Evolutionary conservation across 805 yeast species (phyloP), one percentile per base, ranked within the genome.

Genomic region (Metschnikowia dekortorum): DNA sequence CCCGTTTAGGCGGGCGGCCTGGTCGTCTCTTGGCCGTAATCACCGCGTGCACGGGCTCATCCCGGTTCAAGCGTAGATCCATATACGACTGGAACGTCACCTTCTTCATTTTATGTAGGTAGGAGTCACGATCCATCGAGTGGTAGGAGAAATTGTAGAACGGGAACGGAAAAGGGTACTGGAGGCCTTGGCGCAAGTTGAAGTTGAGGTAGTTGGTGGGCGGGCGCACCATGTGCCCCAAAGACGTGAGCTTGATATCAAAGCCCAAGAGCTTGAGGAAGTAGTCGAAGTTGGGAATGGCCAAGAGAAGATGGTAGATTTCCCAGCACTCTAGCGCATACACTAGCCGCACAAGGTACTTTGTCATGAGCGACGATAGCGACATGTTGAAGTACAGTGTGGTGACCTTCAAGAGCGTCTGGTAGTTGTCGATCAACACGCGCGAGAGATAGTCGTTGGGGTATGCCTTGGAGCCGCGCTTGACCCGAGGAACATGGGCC

Each of bases 101-200:
- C 26, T 51, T 54, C 6, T 58, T 44, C 42, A 63, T 60, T 51
- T 72, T 72, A 34, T 35, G 46, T 29, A 28, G 30, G 9, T 61
- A 60, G 6, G 63, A 55, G 16, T 59, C 57, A 3, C 67, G 61
- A 39, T 67, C 64, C 39, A 69, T 58, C 4, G 71, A 58, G 53
- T 74, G 78, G 56, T 70, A 73, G 6, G 76, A 71, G 56, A 65
- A 74, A 48, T 73, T 73, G 59, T 73, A 74, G 51, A 72, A 74
- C 34, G 78, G 77, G 50, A 67, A 74, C 6, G 78, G 78, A 51
- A 69, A 72, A 26, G 78, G 76, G 52, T 69, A 74, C 48, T 70
- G 73, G 46, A 71, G 68, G 1, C 78, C 78, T 51, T 65, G 69
- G 38, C 66, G 60, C 69, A 74, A 64, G 26, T 65, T 60, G 45